phyloP scores from a whole-genome alignment of 345 rosid species.

The Garcia nutans region DNA sequence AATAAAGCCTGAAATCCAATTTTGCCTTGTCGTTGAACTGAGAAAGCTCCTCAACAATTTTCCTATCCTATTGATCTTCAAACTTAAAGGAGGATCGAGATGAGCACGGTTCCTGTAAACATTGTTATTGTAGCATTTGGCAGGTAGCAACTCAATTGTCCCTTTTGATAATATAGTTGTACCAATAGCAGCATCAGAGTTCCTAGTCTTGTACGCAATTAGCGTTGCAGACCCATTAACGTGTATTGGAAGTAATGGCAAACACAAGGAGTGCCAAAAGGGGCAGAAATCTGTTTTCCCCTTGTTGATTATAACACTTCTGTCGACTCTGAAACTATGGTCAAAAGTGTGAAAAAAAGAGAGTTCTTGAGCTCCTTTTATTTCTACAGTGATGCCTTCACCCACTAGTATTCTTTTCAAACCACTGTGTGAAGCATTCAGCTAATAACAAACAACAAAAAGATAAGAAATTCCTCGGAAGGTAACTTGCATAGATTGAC shows the following conservation, averaged over 20 bases:
- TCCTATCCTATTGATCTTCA: conserved; percentile 45
- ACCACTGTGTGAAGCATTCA: conserved; percentile 46
- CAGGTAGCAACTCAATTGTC: conserved; percentile 54
- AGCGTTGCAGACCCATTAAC: conserved; percentile 61
- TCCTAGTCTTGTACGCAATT: conserved; percentile 44
- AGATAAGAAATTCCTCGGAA: not conserved
- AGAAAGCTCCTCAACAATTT: conserved; percentile 39
- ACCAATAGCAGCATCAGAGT: conserved; percentile 42
- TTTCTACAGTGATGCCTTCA: conserved; percentile 62
- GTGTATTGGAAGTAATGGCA: conserved; percentile 49
- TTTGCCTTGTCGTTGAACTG: conserved; percentile 29
- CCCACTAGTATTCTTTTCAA: conserved; percentile 59
- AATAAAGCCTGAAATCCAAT: conserved; percentile 32
- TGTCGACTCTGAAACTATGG: conserved; percentile 28
- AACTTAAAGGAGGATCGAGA: conserved; percentile 41
- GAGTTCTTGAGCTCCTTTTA: conserved; percentile 54
- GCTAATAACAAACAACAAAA: conserved; percentile 35
- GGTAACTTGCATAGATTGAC: not conserved
- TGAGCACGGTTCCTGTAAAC: conserved; percentile 28
- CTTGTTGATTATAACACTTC: conserved; percentile 15
- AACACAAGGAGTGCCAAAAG: conserved; percentile 31
- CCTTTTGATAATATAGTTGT: conserved; percentile 38
- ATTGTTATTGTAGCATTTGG: conserved; percentile 50
- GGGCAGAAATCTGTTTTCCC: conserved; percentile 31
- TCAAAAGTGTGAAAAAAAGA: conserved; percentile 48